These are phyloP conservation scores for Talaromyces sp. DNA, from an alignment of 2,329 filamentous ascomycete species.

Conservation along the genomic window DNA sequence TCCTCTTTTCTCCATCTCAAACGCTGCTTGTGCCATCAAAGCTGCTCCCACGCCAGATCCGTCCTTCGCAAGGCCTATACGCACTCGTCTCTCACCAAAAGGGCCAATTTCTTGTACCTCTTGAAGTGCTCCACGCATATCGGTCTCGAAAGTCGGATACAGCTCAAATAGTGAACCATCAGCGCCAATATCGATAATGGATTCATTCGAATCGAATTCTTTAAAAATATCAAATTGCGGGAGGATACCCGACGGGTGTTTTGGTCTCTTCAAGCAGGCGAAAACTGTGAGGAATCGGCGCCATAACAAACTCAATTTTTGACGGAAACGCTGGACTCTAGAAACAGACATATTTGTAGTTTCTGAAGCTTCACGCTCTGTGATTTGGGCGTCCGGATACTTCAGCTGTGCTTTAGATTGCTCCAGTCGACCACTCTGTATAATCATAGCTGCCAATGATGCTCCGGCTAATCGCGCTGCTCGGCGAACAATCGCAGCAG, in stretches of 20 bases:
- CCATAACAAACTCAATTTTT: slow-evolving; percentile 14
- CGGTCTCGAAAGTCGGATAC: slow-evolving; percentile 22
- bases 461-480: slow-evolving; percentile 22
- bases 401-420: neutral
- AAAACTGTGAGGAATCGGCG: slow-evolving; percentile 16
- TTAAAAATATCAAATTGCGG: neutral
- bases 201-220: neutral
- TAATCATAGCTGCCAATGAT: slow-evolving; percentile 21
- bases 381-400: slow-evolving; percentile 3
- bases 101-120: slow-evolving; percentile 18
- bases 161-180: slow-evolving; percentile 24
- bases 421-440: slow-evolving; percentile 19
- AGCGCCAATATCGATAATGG: slow-evolving; percentile 23
- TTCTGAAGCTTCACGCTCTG: neutral
- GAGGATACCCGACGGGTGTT: neutral
- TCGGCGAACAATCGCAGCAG: slow-evolving; percentile 20
- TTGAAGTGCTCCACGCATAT: slow-evolving; percentile 23
- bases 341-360: neutral
- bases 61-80: slow-evolving; percentile 25
- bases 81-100: slow-evolving; percentile 20
- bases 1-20: slow-evolving; percentile 5
- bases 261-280: neutral
- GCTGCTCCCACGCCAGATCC: slow-evolving; percentile 25
- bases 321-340: slow-evolving; percentile 8
- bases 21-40: slow-evolving; percentile 23